Evolutionary conservation across 306 rosid genomes (phyloP), one percentile per base, ranked within the genome.

Genomic region (Begonia fuchsioides): DNA sequence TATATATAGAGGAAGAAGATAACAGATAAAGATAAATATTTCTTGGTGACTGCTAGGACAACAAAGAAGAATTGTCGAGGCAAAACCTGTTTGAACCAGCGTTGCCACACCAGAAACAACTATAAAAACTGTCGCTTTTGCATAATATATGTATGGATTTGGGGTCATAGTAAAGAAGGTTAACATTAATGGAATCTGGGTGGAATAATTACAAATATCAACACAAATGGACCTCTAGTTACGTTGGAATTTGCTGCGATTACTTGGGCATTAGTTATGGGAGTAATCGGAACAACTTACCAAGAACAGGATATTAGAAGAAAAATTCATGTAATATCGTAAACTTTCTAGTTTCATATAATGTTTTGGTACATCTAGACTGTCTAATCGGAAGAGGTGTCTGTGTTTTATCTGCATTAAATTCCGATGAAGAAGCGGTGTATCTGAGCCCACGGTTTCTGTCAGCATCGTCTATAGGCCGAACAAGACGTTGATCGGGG

Each of bases 301-400:
- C 6, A 3, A 4, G 45, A 41, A 10, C 14, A 41, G 12, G 0
- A 10, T 41, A 2, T 41, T 41, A 10, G 14, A 44, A 56, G 46
- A 56, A 43, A 51, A 14, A 9, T 13, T 12, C 35, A 40, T 32
- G 32, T 41, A n/a, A 41, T 41, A 10, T 44, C 46, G 11, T 44
- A 56, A 41, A 13, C 57, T 38, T 47, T 8, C 20, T 18, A 46
- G 45, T 50, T 38, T 15, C 51, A 58, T n/a, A n/a, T n/a, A n/a
- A n/a, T 13, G n/a, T 6, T 19, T 13, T 54, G 38, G 9, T 17
- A 15, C 15, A n/a, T 43, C 44, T 16, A 11, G 17, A 1, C 6
- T 15, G 11, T 32, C 59, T 67, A 82, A 65, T 90, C 94, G 15
- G 98, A 81, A 47, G 98, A 90, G 73, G 87, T 72, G 11, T n/a